phyloP scores from a whole-genome alignment of 805 yeast genomes.

The Wickerhamiella sergipiensis region DNA sequence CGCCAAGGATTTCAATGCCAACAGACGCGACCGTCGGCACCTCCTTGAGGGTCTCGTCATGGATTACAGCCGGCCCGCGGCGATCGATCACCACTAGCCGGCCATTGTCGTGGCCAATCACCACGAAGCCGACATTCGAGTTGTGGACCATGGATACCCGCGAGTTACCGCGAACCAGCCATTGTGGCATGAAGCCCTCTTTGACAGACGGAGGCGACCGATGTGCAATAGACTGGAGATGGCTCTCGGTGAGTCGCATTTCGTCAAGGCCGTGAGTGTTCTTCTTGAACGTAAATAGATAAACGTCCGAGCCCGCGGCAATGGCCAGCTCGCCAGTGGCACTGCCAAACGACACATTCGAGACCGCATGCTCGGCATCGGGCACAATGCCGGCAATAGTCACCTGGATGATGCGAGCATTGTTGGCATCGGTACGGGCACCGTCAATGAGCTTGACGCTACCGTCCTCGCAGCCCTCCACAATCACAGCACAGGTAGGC shows the following conservation, averaged over 20 bases:
- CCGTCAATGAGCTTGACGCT: slow-evolving; percentile 71
- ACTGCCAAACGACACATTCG: slow-evolving; percentile 58
- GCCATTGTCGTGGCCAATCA: slow-evolving; percentile 68
- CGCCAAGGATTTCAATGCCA: slow-evolving; percentile 52
- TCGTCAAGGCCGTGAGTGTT: slow-evolving; percentile 26
- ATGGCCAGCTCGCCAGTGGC: slow-evolving; percentile 65
- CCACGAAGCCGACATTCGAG: slow-evolving; percentile 74
- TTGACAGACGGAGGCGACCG: slow-evolving; percentile 37
- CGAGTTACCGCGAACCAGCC: slow-evolving; percentile 33
- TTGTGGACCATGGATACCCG: slow-evolving; percentile 48
- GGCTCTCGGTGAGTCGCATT: slow-evolving; percentile 11
- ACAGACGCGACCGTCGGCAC: slow-evolving; percentile 35
- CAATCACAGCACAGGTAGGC: slow-evolving; percentile 40
- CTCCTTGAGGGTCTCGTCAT: slow-evolving; percentile 22
- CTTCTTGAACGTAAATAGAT: slow-evolving; percentile 55
- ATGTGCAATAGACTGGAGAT: slow-evolving; percentile 33
- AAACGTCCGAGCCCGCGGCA: slow-evolving; percentile 52
- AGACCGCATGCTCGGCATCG: slow-evolving; percentile 34
- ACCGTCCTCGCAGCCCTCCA: slow-evolving; percentile 69
- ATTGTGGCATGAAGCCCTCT: slow-evolving; percentile 51
- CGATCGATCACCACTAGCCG: slow-evolving; percentile 60
- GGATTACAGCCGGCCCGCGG: slow-evolving; percentile 56
- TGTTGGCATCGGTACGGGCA: slow-evolving; percentile 56
- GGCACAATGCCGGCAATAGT: slow-evolving; percentile 31
- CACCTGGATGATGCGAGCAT: slow-evolving; percentile 44